phyloP scores from a whole-genome alignment of 2,329 filamentous ascomycete genomes.

The Penicillium concentricum region DNA sequence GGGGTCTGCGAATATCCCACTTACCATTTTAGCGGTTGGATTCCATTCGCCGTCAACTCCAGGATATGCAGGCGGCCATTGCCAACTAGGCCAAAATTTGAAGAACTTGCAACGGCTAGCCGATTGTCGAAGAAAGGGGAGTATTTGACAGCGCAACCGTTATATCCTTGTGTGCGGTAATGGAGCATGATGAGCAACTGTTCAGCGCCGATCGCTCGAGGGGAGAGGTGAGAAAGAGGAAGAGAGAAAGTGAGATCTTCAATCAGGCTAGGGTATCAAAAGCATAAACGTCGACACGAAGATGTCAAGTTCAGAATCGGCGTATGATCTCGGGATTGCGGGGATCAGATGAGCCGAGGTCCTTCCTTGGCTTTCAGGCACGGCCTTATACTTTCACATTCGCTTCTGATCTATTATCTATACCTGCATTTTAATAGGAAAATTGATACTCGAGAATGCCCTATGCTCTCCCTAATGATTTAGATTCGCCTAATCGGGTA shows the following conservation, averaged over 20 bases:
- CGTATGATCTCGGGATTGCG: conserved; percentile 22
- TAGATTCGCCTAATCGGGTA: too few species aligned
- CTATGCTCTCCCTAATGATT: too few species aligned
- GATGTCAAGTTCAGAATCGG: conserved; percentile 10
- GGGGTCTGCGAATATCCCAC: conserved; percentile 4
- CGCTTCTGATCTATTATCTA: not conserved
- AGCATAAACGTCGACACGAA: not conserved
- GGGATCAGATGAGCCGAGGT: conserved; percentile 27
- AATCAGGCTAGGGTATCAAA: conserved; percentile 10
- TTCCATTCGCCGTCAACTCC: conserved; percentile 76
- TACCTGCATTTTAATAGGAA: not conserved
- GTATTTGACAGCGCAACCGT: conserved; percentile 96
- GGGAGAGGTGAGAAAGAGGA: not conserved
- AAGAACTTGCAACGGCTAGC: conserved; percentile 83
- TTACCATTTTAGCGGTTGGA: conserved; percentile 79
- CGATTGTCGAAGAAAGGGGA: conserved; percentile 97
- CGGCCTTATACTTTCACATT: conserved; percentile 9
- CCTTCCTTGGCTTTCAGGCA: conserved; percentile 12
- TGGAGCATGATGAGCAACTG: conserved; percentile 69
- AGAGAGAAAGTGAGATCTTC: not conserved
- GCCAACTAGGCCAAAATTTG: conserved; percentile 95
- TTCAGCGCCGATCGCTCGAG: conserved; percentile 6
- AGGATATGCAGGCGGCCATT: conserved; percentile 89
- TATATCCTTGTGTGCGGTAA: conserved; percentile 89
- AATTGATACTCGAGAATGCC: too few species aligned